Base-by-base conservation (phyloP, 257 asterid genomes). In the Solanum sejunctum region DNA sequence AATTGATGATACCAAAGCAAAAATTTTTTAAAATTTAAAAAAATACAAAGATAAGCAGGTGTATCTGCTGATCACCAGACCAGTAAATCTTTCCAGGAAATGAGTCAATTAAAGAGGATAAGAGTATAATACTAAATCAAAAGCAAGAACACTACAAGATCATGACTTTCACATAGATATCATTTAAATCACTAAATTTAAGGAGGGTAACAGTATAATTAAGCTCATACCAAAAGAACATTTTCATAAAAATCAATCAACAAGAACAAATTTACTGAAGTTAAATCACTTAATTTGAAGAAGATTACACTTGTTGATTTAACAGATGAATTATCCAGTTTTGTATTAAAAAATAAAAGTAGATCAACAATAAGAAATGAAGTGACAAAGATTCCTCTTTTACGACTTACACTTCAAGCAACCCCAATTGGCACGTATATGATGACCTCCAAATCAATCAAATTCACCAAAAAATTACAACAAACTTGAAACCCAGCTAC, bases 371-470 rank as follows among this genome's bases (percentile, higher is more conserved):
- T 71, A 18, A 52, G 20, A 54, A 75, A 75, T 23, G 9, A 78
- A 78, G 83, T 52, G 83, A 78, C 83, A 78, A 78, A 78, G 49
- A 78, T 78, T 78, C 64, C 10, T 6, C 60, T 78, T 51, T 78
- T 78, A 78, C 52, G 83, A 78, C 83, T 78, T 78, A 78, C 83
- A 78, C 49, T 78, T 78, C 28, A 78, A 78, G 83, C 66, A 78
- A 52, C 49, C 49, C 83, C 47, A 78, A 28, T 23, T 75, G 39
- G 49, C 82, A 75, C 60, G 16, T 49, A 78, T 78, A 78, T 16
- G 82, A 78, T 26, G 49, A 78, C 16, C 51, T 78, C 83, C 18
- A 78, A 51, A 28, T 52, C 66, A 78, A 52, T 78, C 49, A 78
- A 78, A 13, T 26, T 28, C 23, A 8, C 45, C 15, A 1, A 26